These are phyloP conservation scores for Microcera coccophila DNA, from an alignment of 2,329 filamentous ascomycete species.

Conservation along the genomic window DNA sequence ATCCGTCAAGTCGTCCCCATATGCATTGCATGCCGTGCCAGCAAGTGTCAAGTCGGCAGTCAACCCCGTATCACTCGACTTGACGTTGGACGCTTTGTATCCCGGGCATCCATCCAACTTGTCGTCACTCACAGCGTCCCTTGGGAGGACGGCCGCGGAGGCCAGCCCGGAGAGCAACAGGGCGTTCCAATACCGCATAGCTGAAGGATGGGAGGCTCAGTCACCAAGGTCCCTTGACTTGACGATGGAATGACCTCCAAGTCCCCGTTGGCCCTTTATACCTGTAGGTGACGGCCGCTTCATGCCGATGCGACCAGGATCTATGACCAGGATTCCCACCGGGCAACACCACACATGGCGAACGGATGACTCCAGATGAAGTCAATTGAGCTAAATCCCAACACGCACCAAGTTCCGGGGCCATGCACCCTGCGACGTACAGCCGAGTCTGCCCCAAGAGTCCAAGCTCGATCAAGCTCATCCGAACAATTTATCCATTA, in stretches of 20 bases:
- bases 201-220: background rate
- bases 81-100: conserved; percentile 61
- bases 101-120: conserved; percentile 52
- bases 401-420: background rate
- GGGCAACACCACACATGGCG: background rate
- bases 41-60: conserved; percentile 68
- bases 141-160: background rate
- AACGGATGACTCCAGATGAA: background rate
- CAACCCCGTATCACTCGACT: conserved; percentile 50
- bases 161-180: background rate
- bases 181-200: background rate
- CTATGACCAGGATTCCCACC: background rate
- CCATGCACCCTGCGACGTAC: background rate
- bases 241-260: background rate
- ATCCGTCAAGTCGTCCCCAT: conserved; percentile 68
- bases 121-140: background rate
- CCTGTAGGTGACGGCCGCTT: background rate
- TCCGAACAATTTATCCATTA: too few species aligned
- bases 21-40: conserved; percentile 69
- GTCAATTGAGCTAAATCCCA: background rate
- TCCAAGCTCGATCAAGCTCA: too few species aligned
- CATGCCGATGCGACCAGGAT: background rate
- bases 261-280: background rate
- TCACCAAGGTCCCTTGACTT: background rate
- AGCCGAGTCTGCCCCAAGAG: too few species aligned